Conservation (phyloP, 768 basidiomycete species). For the Phallus indusiatus region DNA sequence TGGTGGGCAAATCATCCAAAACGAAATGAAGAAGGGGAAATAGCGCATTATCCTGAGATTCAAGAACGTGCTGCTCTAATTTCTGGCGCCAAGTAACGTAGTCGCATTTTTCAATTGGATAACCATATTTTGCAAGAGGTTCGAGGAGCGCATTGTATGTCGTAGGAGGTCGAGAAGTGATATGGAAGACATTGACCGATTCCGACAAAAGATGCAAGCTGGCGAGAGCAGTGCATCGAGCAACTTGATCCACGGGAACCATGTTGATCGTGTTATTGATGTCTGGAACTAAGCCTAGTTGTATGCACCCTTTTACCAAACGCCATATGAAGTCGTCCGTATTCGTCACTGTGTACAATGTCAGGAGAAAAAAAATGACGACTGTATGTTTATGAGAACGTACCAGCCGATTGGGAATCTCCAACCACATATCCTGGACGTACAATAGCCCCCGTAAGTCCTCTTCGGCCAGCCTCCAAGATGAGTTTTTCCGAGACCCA, state of each 20-base stretch:
- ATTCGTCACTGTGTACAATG: conserved; percentile 65
- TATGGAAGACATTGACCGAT: conserved; percentile 58
- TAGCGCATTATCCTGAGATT: conserved; percentile 89
- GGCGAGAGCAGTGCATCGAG: conserved; percentile 68
- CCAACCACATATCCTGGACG: conserved; percentile 96
- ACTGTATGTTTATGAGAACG: conserved; percentile 19
- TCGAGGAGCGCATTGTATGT: conserved; percentile 84
- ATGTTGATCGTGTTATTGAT: conserved; percentile 99
- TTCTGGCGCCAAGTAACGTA: conserved; percentile 88
- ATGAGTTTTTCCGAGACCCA: conserved; percentile 97
- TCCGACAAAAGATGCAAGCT: conserved; percentile 45
- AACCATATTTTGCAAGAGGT: conserved; percentile 71
- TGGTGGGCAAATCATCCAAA: conserved; percentile 92
- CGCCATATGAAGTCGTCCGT: conserved; percentile 99
- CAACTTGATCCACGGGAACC: conserved; percentile 96
- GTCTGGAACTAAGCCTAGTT: conserved; percentile 92
- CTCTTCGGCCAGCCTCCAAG: conserved; percentile 82
- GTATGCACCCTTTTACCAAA: conserved; percentile 95
- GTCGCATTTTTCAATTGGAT: conserved; percentile 65
- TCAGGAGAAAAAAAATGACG: neutral
- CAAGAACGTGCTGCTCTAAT: conserved; percentile 92
- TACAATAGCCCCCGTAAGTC: conserved; percentile 76
- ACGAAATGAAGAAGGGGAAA: conserved; percentile 98
- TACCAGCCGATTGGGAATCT: conserved; percentile 79
- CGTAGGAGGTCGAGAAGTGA: conserved; percentile 77